Conservation (phyloP, 805 yeast species). For the Saccharomycopsis fodiens region DNA sequence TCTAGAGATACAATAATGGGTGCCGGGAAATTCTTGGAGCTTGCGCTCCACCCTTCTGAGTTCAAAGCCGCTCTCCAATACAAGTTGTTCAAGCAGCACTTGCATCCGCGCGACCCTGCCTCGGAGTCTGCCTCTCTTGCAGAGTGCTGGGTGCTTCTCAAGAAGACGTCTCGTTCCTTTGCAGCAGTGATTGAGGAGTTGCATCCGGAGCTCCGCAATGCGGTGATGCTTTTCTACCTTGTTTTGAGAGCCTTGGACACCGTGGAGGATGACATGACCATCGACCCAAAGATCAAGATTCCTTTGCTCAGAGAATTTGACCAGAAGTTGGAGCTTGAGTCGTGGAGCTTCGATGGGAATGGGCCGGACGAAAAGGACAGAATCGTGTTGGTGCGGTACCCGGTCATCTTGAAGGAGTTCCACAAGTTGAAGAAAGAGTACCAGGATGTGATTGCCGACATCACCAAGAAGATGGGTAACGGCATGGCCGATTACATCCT, state of each 20-base stretch:
- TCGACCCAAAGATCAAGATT: conserved; percentile 62
- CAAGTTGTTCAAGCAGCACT: conserved; percentile 45
- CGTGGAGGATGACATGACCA: conserved; percentile 90
- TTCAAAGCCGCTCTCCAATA: conserved; percentile 59
- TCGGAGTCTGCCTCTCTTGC: conserved; percentile 38
- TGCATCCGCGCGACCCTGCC: conserved; percentile 40
- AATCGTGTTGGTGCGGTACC: conserved; percentile 72
- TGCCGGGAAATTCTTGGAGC: conserved; percentile 56
- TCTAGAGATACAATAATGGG: too few relatives aligned
- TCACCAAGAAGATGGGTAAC: conserved; percentile 83
- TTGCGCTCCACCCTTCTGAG: conserved; percentile 66
- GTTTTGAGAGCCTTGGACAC: conserved; percentile 90
- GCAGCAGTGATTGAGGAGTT: conserved; percentile 90
- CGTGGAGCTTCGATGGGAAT: conserved; percentile 77
- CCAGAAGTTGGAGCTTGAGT: conserved; percentile 49
- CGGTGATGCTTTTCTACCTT: conserved; percentile 77
- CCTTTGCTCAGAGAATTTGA: conserved; percentile 67
- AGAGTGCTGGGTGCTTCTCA: conserved; percentile 62
- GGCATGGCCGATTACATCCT: conserved; percentile 95
- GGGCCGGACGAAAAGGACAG: conserved; percentile 77
- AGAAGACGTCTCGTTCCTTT: conserved; percentile 78
- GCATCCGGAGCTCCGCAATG: conserved; percentile 80
- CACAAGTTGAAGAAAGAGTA: conserved; percentile 67
- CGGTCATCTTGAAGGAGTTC: conserved; percentile 58
- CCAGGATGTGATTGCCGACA: conserved; percentile 70